Percentiles rank a stretch among this genome's conserved stretches.
These are phyloP conservation scores for Tetrapisispora pingtungensis DNA, from an alignment of 805 yeast species.

Conservation along the genomic window DNA sequence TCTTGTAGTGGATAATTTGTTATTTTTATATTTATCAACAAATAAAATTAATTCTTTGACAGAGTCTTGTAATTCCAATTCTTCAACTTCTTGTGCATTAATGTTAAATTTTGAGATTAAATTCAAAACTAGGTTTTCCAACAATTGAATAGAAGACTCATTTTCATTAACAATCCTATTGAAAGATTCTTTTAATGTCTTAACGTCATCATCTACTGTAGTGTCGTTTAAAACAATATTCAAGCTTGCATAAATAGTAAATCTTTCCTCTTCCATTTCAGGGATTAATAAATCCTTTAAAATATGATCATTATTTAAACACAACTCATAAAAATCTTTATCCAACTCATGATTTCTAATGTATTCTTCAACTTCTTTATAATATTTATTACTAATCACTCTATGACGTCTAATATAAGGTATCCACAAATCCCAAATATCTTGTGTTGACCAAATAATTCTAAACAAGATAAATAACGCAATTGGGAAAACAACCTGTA, in stretches of 20 bases:
- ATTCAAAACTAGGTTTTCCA: not conserved
- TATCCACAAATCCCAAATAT: slow-evolving; percentile 23
- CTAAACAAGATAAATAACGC: slow-evolving; percentile 3
- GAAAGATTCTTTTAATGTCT: not conserved
- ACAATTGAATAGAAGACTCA: not conserved
- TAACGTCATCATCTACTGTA: not conserved
- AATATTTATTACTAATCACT: not conserved
- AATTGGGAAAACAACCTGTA: not conserved
- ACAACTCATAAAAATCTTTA: not conserved
- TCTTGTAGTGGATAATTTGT: not conserved
- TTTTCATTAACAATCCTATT: not conserved
- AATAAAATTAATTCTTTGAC: not conserved
- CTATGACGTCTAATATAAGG: slow-evolving; percentile 8
- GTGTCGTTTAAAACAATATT: not conserved
- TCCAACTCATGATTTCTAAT: not conserved
- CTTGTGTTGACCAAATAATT: slow-evolving; percentile 16
- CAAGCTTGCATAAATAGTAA: not conserved
- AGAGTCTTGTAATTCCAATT: not conserved
- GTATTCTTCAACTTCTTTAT: not conserved
- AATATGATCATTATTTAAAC: not conserved
- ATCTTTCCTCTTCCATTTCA: slow-evolving; percentile 1
- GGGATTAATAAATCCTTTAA: not conserved
- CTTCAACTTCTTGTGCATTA: not conserved
- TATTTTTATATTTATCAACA: not conserved
- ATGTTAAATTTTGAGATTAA: not conserved